Evolutionary conservation across 202 grass and related monocot genomes (phyloP).

Genomic region (Elaeis oleifera): DNA sequence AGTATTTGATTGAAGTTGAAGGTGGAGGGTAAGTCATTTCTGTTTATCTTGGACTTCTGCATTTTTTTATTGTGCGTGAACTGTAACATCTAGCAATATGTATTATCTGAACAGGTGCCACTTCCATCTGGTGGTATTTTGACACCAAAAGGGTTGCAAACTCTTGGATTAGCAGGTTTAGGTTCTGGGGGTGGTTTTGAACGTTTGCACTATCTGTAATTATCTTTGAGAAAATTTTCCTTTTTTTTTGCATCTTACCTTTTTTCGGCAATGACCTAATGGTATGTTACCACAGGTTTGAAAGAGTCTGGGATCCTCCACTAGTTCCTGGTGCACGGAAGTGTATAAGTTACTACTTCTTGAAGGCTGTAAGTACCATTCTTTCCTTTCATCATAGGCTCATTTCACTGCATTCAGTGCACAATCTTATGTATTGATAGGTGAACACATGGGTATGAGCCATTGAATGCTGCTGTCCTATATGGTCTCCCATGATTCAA

Average conservation of each 20-base stretch:
- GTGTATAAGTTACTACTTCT: constrained; percentile 78
- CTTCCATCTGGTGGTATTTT: constrained; percentile 83
- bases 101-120: constrained; percentile 40
- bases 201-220: constrained; percentile 81
- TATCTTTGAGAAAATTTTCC: not conserved
- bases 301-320: constrained; percentile 94
- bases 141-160: constrained; percentile 85
- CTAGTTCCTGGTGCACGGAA: constrained; percentile 59
- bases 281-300: constrained; percentile 52
- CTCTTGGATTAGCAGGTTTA: constrained; percentile 70
- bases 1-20: constrained; percentile 60
- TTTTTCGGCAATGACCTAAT: not conserved
- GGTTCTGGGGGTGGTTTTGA: constrained; percentile 91
- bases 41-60: constrained; percentile 1
- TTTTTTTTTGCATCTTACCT: not conserved
- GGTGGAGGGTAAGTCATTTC: constrained; percentile 62
- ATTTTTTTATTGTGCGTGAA: constrained; percentile 12
- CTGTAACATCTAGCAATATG: not conserved
- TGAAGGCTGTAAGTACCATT: constrained; percentile 62
- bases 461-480: too few species aligned
- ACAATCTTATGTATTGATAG: too few species aligned
- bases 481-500: not conserved
- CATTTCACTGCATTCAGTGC: too few species aligned
- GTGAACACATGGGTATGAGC: too few species aligned
- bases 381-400: not conserved